Conservation (phyloP, 805 yeast species). For the Candida namnaoensis region DNA sequence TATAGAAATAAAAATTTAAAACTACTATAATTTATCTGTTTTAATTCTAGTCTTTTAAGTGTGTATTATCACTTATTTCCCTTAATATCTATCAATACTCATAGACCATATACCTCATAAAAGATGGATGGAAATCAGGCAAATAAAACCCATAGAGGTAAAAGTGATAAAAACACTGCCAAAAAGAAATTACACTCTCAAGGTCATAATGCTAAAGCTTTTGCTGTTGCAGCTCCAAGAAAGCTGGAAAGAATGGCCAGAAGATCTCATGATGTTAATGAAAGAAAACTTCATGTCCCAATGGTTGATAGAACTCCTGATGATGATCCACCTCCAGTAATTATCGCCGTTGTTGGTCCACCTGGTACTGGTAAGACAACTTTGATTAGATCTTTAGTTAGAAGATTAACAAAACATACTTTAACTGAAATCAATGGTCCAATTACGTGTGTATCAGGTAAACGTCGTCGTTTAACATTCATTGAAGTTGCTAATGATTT, state of each 20-base stretch:
- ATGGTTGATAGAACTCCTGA: constrained; percentile 97
- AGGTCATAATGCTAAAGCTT: constrained; percentile 80
- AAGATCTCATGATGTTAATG: constrained; percentile 74
- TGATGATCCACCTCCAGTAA: constrained; percentile 94
- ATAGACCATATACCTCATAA: too few relatives aligned
- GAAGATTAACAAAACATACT: constrained; percentile 82
- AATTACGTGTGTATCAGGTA: constrained; percentile 92
- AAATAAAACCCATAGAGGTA: constrained; percentile 78
- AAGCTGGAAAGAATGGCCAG: constrained; percentile 78
- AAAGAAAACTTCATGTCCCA: constrained; percentile 86
- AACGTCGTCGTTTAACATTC: constrained; percentile 84
- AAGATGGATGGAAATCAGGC: constrained; percentile 44
- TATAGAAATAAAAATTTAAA: too few relatives aligned
- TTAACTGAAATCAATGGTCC: constrained; percentile 89
- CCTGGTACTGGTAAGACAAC: constrained; percentile 98
- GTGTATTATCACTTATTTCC: too few relatives aligned
- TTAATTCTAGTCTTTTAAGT: too few relatives aligned
- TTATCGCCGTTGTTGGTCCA: constrained; percentile 96
- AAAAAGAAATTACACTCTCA: constrained; percentile 84
- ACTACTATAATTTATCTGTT: too few relatives aligned
- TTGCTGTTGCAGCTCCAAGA: constrained; percentile 77
- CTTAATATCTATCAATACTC: too few relatives aligned
- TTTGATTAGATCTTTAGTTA: constrained; percentile 77
- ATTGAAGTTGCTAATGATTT: constrained; percentile 89
- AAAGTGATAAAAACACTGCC: constrained; percentile 46